A percentile compares a stretch with the other conserved stretches of the same genome.
These are phyloP conservation scores for Ophiosphaerella herpotricha DNA, from an alignment of 2,329 filamentous ascomycete species.

Conservation along the genomic window DNA sequence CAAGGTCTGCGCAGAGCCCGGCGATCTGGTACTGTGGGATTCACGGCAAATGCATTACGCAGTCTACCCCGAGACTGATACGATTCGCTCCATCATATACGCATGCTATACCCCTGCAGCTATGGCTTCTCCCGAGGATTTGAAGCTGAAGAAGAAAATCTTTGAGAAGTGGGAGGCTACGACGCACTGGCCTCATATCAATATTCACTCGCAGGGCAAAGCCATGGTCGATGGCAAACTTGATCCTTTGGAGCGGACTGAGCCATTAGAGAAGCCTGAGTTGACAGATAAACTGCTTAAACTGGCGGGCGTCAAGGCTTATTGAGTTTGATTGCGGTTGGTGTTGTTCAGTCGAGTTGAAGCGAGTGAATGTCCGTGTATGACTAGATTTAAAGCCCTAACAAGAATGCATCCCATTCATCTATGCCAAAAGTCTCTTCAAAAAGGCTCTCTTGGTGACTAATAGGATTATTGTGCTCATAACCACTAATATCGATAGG, in stretches of 20 bases:
- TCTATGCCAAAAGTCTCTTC: not conserved
- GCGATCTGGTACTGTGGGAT: conserved; percentile 55
- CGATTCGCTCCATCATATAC: conserved; percentile 19
- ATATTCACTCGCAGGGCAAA: conserved; percentile 17
- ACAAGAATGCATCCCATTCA: conserved; percentile 6
- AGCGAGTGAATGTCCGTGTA: not conserved
- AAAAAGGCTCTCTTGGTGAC: not conserved
- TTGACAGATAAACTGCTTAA: conserved; percentile 21
- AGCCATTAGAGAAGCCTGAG: conserved; percentile 23
- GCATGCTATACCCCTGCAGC: conserved; percentile 20
- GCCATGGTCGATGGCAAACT: conserved; percentile 12
- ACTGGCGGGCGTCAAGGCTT: conserved; percentile 17
- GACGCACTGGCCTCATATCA: conserved; percentile 24
- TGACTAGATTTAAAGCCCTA: conserved; percentile 4
- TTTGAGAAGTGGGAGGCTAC: not conserved
- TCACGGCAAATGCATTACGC: conserved; percentile 54
- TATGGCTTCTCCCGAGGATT: conserved; percentile 17
- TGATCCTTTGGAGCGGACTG: conserved; percentile 15
- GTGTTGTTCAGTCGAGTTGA: too few species aligned
- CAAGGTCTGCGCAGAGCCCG: conserved; percentile 50
- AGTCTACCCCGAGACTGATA: conserved; percentile 15
- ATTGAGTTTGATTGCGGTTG: conserved; percentile 1
- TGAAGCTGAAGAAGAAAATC: conserved; percentile 17
- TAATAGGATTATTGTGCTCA: too few species aligned
- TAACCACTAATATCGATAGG: too few species aligned